Percentiles rank a stretch among this genome's conserved stretches.
Evolutionary conservation across 805 yeast genomes (phyloP).

Genomic region (Cyberlindnera suaveolens): DNA sequence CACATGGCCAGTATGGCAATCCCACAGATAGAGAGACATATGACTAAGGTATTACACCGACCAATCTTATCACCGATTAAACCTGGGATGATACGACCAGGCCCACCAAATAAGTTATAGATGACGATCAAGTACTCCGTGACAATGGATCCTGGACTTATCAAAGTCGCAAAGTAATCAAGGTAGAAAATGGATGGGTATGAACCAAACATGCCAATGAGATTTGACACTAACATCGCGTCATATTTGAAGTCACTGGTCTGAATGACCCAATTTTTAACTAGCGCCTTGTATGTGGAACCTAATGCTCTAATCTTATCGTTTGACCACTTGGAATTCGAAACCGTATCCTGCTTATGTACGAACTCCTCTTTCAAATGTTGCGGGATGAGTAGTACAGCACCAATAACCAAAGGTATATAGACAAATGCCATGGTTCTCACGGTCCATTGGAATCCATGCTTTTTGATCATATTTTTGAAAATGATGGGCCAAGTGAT

Average conservation of each 20-base stretch:
- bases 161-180: constrained; percentile 18
- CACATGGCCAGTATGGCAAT: constrained; percentile 12
- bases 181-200: constrained; percentile 22
- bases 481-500: constrained; percentile 27
- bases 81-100: constrained; percentile 22
- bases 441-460: constrained; percentile 17
- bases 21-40: constrained; percentile 7
- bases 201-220: constrained; percentile 19
- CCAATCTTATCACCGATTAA: constrained; percentile 17
- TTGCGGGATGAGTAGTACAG: constrained; percentile 14
- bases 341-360: constrained; percentile 9
- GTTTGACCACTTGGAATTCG: constrained; percentile 12
- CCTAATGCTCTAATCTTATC: constrained; percentile 10
- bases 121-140: constrained; percentile 15
- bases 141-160: constrained; percentile 9
- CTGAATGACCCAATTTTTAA: constrained; percentile 12
- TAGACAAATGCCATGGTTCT: constrained; percentile 18
- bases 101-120: constrained; percentile 19
- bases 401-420: constrained; percentile 15
- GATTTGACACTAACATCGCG: constrained; percentile 9
- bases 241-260: constrained; percentile 6
- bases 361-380: constrained; percentile 8
- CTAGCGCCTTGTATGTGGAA: constrained; percentile 6
- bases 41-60: constrained; percentile 13
- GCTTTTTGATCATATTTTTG: constrained; percentile 13